Base-by-base conservation (phyloP, 225 moss, liverwort and hornwort species). In the Physcomitrellopsis africana region DNA sequence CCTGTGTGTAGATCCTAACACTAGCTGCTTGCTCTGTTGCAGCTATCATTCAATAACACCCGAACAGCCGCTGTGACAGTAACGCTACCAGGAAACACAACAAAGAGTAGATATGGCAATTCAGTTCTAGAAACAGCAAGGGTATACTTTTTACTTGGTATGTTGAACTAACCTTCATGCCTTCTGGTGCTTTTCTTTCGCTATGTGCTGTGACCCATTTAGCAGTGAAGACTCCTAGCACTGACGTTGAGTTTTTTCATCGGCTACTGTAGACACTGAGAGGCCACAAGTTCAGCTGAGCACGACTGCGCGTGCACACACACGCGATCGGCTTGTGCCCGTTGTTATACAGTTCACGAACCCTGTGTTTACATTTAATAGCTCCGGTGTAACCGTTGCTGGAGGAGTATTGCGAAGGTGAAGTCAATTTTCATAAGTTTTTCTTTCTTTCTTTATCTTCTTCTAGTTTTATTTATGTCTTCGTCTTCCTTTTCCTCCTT, bases 321-420 rank as follows among this genome's bases (percentile, higher is more conserved):
- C 93, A 15, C 90, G 81, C 66, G 76, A 81, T 65, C 85, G 63
- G 27, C 42, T 87, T 1, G 48, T 99, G 69, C 91, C 95, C 11
- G 72, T 94, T 51, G 51, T 92, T 18, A 79, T 99, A 59, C 93
- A 99, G 49, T 99, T 99, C 61, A 79, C 87, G 11, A 75, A 90
- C 83, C 97, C 97, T 48, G 95, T 92, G 55, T 93, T 99, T 72
- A 76, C 74, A 32, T 95, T 99, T 54, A 86, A 89, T 53, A 68
- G 77, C 61, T 79, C 79, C 3, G 77, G 73, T 48, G 72, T 93
- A 4, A 75, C 78, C 0, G 66, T 93, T 20, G 62, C 82, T 41
- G 90, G 93, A n/a, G 95, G 92, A 78, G 70, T 66, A 7, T 48
- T 91, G 72, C 88, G 69, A 54, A 93, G 90, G 93, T 37, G 32